Base-by-base conservation (phyloP, 331 rosid species). In the Pyracantha coccinea region DNA sequence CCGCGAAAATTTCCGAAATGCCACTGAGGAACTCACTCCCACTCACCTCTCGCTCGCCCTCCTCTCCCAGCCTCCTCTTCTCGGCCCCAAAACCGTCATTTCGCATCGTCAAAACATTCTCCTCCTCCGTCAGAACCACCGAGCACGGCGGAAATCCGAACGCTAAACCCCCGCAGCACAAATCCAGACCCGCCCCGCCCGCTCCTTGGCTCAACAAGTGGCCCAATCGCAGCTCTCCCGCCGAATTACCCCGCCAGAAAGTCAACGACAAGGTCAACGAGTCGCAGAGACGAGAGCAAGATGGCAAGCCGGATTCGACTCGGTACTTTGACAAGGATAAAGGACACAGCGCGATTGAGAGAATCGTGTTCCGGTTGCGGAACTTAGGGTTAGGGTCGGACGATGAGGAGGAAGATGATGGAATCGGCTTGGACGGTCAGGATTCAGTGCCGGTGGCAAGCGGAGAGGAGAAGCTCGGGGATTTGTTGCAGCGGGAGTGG, bases 401-500 rank as follows among this genome's bases (percentile, higher is more conserved):
- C 14, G 92, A 83, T 3, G 92, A 87, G 77, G 84, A 80, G 23
- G 82, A 78, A 23, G 83, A 79, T 19, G 86, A 66, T n/a, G 73
- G 65, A 19, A 21, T 66, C 25, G 84, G 45, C 24, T 60, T 78
- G 82, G 85, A 81, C 17, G 79, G 67, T 52, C 53, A 25, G 45
- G 82, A 68, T 77, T 75, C 73, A 64, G 73, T 79, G 69, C 80
- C 33, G 68, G 44, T 28, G 69, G 59, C 83, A 65, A 86, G 83
- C 20, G 97, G 97, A 35, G 89, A 90, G n/a, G 97, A 94, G 85
- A 90, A 81, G 53, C 80, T 95, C 13, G 90, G 97, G 8, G 97
- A 92, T 74, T 80, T 90, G 78, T 78, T 95, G 73, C 88, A 54
- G 74, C 75, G 92, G 23, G 91, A 89, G 58, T 92, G 97, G 99